Conservation (phyloP, 1,284 basidiomycete species). For the Melampsora americana region DNA sequence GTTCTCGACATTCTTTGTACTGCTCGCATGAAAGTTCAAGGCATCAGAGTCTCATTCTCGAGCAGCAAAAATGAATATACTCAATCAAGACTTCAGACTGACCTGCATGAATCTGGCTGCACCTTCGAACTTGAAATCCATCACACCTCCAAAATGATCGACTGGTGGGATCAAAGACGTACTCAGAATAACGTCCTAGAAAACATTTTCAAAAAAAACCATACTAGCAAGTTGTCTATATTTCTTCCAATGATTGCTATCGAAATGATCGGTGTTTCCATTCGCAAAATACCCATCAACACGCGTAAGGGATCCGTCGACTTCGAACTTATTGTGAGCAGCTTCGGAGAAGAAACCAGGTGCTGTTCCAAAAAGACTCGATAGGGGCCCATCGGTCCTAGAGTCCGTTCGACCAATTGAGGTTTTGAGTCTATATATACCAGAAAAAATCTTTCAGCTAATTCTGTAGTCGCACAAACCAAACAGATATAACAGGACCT, state of each 20-base stretch:
- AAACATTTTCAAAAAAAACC: neutral
- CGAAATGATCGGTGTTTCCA: neutral
- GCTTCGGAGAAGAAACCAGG: neutral
- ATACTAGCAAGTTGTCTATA: conserved; percentile 3
- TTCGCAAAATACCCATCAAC: neutral
- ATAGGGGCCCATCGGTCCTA: neutral
- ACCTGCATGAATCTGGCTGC: neutral
- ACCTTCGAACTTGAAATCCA: neutral
- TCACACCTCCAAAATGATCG: neutral
- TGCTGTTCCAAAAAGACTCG: neutral
- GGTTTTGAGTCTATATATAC: neutral
- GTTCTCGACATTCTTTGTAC: conserved; percentile 1
- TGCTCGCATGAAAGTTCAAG: neutral
- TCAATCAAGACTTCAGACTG: neutral
- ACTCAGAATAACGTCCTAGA: neutral
- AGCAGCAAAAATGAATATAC: neutral
- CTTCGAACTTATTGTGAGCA: neutral
- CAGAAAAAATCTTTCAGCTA: neutral
- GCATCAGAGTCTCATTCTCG: neutral
- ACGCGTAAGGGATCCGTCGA: neutral
- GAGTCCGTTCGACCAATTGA: neutral
- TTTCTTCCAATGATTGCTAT: conserved; percentile 4
- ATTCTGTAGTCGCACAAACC: neutral
- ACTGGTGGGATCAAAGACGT: neutral
- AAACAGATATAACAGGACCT: neutral